A percentile compares a stretch with the other conserved stretches of the same genome.
phyloP scores from a whole-genome alignment of 2,329 filamentous ascomycete species.

The Cordyceps militaris region DNA sequence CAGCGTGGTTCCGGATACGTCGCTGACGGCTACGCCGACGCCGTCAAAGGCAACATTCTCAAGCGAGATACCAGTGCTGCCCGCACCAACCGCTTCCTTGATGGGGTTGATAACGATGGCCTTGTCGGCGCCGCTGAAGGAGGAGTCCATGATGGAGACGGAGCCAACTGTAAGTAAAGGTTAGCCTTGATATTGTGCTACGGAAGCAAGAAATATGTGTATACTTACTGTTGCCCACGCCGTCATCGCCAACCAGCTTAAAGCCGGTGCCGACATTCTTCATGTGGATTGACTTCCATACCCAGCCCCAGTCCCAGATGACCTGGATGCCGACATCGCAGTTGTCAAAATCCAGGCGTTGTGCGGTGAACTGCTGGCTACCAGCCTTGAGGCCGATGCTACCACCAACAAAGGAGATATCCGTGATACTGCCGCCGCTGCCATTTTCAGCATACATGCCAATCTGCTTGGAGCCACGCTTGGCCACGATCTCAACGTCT shows the following conservation, averaged over 20 bases:
- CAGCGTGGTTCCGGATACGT: slow-evolving; percentile 12
- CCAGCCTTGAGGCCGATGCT: slow-evolving; percentile 39
- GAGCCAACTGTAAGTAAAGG: slow-evolving; percentile 12
- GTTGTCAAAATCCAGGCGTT: slow-evolving; percentile 57
- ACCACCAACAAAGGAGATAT: slow-evolving; percentile 56
- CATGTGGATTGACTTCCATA: slow-evolving; percentile 22
- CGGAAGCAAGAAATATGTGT: background rate
- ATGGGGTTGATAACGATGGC: slow-evolving; percentile 8
- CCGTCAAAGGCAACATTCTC: slow-evolving; percentile 47
- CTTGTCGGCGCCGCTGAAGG: slow-evolving; percentile 15
- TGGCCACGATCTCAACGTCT: slow-evolving; percentile 16
- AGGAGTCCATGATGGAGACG: slow-evolving; percentile 15
- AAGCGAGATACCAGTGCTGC: slow-evolving; percentile 34
- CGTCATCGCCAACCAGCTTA: slow-evolving; percentile 1
- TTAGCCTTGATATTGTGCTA: background rate
- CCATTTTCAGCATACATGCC: slow-evolving; percentile 20
- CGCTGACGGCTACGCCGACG: slow-evolving; percentile 18
- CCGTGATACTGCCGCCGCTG: slow-evolving; percentile 36
- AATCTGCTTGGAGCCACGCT: slow-evolving; percentile 1
- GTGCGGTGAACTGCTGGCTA: slow-evolving; percentile 61
- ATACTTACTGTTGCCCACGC: background rate
- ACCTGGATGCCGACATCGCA: slow-evolving; percentile 59
- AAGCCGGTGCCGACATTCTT: slow-evolving; percentile 13
- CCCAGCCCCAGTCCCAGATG: slow-evolving; percentile 70
- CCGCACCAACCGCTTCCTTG: background rate